Evolutionary conservation across 441 rosid genomes (phyloP).

Genomic region (Corymbia citriodora): DNA sequence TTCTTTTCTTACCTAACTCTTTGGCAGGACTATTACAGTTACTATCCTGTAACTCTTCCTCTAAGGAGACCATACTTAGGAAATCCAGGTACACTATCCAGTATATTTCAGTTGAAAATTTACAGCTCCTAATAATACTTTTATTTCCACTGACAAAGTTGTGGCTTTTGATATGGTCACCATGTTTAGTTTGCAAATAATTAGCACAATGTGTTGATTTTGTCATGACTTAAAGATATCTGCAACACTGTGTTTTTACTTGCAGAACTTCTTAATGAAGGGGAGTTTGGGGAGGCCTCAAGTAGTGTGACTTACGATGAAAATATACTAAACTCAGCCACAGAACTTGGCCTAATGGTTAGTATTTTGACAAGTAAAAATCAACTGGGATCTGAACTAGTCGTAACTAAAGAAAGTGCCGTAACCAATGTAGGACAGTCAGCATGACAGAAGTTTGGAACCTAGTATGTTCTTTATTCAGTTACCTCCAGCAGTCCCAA

Average conservation of each 20-base stretch:
- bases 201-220: not conserved
- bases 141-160: not conserved
- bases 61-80: conserved; percentile 71
- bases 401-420: not conserved
- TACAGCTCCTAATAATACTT: not conserved
- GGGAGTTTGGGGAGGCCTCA: conserved; percentile 41
- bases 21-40: conserved; percentile 58
- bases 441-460: conserved; percentile 58
- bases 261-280: conserved; percentile 51
- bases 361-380: conserved; percentile 12
- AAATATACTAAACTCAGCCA: conserved; percentile 28
- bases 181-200: not conserved
- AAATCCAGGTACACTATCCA: conserved; percentile 51
- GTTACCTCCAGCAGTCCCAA: conserved; percentile 55
- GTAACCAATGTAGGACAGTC: conserved; percentile 7
- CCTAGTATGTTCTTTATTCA: conserved; percentile 51
- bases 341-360: conserved; percentile 43
- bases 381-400: not conserved
- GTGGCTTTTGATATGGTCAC: not conserved
- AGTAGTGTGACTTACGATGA: conserved; percentile 18
- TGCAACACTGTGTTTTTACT: not conserved
- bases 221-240: not conserved
- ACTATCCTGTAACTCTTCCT: conserved; percentile 76
- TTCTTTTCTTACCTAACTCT: not conserved
- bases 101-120: not conserved